Percentiles rank a stretch among this genome's conserved stretches.
phyloP scores from a whole-genome alignment of 2,329 filamentous ascomycete genomes.

The Fusarium concolor region DNA sequence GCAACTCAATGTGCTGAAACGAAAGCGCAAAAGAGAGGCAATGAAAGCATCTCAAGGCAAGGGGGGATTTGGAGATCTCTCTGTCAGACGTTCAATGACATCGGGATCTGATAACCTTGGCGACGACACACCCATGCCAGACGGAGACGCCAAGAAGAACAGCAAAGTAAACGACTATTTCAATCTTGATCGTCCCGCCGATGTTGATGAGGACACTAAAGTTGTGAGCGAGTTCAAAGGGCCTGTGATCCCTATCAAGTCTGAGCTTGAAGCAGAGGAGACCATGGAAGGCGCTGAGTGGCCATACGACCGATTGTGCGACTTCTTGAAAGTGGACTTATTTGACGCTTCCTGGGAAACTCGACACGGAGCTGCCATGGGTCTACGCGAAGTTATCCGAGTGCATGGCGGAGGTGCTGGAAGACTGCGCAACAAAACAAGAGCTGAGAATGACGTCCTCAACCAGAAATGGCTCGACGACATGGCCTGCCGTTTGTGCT shows the following conservation, averaged over 20 bases:
- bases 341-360: slow-evolving; percentile 97
- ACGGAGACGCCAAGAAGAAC: slow-evolving; percentile 68
- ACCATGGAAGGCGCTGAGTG: slow-evolving; percentile 85
- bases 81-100: slow-evolving; percentile 71
- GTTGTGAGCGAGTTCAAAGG: slow-evolving; percentile 97
- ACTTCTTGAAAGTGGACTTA: slow-evolving; percentile 91
- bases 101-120: slow-evolving; percentile 70
- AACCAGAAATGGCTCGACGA: slow-evolving; percentile 94
- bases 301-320: slow-evolving; percentile 94
- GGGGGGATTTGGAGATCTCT: slow-evolving; percentile 88
- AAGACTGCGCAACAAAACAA: slow-evolving; percentile 75
- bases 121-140: slow-evolving; percentile 67
- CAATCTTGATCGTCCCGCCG: slow-evolving; percentile 80
- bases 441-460: slow-evolving; percentile 78
- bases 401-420: slow-evolving; percentile 94
- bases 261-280: slow-evolving; percentile 82
- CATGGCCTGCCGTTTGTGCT: slow-evolving; percentile 92
- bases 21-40: slow-evolving; percentile 90
- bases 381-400: slow-evolving; percentile 87
- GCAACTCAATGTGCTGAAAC: slow-evolving; percentile 93
- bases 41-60: slow-evolving; percentile 89
- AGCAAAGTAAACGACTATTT: slow-evolving; percentile 86
- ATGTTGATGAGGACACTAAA: slow-evolving; percentile 89
- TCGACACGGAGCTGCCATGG: slow-evolving; percentile 95
- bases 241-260: slow-evolving; percentile 81